Evolutionary conservation across 2,329 filamentous ascomycete genomes (phyloP).

Genomic region (Ophiosphaerella narmari): DNA sequence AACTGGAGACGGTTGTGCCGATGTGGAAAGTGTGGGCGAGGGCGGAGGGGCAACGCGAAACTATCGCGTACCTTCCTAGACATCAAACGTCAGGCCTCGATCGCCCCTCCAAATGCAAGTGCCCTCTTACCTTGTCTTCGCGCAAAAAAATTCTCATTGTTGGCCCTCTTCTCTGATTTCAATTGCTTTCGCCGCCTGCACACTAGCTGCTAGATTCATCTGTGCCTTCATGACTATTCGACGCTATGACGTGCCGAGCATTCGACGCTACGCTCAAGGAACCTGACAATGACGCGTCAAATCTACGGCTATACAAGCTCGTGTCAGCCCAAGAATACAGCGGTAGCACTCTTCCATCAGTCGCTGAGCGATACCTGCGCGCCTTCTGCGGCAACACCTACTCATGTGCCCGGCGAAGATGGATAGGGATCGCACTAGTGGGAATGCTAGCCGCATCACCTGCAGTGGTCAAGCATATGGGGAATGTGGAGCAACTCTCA

Average conservation of each 20-base stretch:
- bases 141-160: not conserved
- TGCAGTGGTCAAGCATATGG: conserved; percentile 21
- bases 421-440: conserved; percentile 37
- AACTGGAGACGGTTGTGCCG: too few relatives aligned
- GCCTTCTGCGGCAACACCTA: conserved; percentile 29
- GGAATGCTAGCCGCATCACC: conserved; percentile 28
- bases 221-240: not conserved
- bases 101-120: conserved; percentile 10
- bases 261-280: conserved; percentile 27
- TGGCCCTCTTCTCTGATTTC: conserved; percentile 2
- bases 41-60: conserved; percentile 3
- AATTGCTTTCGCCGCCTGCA: not conserved
- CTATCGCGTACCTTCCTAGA: conserved; percentile 21
- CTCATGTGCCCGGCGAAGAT: conserved; percentile 30
- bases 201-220: not conserved
- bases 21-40: not conserved
- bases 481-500: conserved; percentile 9
- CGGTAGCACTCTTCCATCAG: conserved; percentile 9
- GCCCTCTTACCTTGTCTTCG: conserved; percentile 4
- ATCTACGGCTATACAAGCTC: conserved; percentile 21
- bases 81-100: conserved; percentile 19
- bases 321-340: conserved; percentile 14
- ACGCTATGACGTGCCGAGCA: conserved; percentile 17
- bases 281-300: conserved; percentile 25
- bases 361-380: conserved; percentile 29